Conservation (phyloP, 2,329 filamentous ascomycete species). For the Ophidiomyces ophidiicola region DNA sequence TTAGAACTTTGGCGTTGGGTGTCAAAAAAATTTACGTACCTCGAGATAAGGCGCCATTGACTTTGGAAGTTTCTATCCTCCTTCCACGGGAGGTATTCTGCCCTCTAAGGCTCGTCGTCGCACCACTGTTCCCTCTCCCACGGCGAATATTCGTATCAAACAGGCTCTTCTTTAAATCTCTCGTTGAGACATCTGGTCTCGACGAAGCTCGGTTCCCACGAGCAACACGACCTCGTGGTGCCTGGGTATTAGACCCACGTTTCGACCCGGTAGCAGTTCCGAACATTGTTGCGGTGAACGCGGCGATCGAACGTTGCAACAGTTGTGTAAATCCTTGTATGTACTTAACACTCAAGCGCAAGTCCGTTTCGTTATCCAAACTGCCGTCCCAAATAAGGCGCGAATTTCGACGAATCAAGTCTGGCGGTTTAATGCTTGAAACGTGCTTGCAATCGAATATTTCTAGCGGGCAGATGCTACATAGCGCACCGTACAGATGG, state of each 20-base stretch:
- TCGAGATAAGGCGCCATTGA: background rate
- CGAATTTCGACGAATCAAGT: too few relatives aligned
- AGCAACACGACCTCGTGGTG: conserved; percentile 5
- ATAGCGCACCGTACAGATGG: too few relatives aligned
- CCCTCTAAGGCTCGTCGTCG: background rate
- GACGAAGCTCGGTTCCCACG: conserved; percentile 2
- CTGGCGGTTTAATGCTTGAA: too few relatives aligned
- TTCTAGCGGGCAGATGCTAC: too few relatives aligned
- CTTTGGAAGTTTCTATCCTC: background rate
- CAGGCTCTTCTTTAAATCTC: background rate
- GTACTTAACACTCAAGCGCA: too few relatives aligned
- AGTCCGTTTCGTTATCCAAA: too few relatives aligned
- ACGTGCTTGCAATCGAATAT: too few relatives aligned
- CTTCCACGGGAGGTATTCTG: background rate
- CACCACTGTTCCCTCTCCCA: conserved; percentile 1
- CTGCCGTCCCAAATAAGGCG: too few relatives aligned
- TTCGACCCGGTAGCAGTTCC: conserved; percentile 3
- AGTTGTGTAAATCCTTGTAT: too few relatives aligned
- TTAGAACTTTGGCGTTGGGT: background rate
- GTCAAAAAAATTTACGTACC: conserved; percentile 1
- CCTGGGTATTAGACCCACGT: conserved; percentile 9
- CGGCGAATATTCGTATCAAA: conserved; percentile 2
- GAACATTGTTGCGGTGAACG: background rate
- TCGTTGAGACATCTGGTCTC: conserved; percentile 3
- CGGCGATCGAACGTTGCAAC: too few relatives aligned